Evolutionary conservation across 306 rosid genomes (phyloP).

Genomic region (Vigna hirtella): DNA sequence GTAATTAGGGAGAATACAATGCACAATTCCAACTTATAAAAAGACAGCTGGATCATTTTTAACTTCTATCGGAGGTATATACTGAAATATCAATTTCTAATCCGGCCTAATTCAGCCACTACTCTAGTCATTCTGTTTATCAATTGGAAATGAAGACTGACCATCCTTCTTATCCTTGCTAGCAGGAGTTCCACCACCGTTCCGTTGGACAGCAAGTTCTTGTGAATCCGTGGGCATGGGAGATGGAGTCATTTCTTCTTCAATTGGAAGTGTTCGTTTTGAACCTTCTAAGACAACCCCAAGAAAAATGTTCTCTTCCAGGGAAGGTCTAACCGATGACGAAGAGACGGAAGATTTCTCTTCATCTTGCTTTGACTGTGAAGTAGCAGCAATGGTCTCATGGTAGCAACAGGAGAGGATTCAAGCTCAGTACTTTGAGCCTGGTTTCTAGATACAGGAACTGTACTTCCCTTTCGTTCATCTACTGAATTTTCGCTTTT

Average conservation of each 20-base stretch:
- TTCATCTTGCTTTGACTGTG: conserved; percentile 66
- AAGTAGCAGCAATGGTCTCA: conserved; percentile 46
- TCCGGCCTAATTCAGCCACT: conserved; percentile 42
- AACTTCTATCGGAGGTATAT: conserved; percentile 39
- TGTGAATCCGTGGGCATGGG: conserved; percentile 56
- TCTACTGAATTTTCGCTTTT: conserved; percentile 58
- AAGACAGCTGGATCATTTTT: conserved; percentile 72
- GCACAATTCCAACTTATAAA: conserved; percentile 76
- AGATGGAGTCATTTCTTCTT: conserved; percentile 66
- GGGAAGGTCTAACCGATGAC: conserved; percentile 52
- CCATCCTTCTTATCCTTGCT: conserved; percentile 71
- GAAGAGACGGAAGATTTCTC: conserved; percentile 57
- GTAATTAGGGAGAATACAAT: conserved; percentile 42
- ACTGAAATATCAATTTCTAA: conserved; percentile 40
- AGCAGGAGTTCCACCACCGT: conserved; percentile 59
- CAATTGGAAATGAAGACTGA: conserved; percentile 55
- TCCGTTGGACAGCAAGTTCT: conserved; percentile 64
- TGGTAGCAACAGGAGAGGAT: conserved; percentile 46
- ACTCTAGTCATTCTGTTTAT: conserved; percentile 54
- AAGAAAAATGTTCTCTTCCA: conserved; percentile 91
- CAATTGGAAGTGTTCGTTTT: conserved; percentile 90
- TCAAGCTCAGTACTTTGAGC: conserved; percentile 47
- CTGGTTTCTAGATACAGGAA: conserved; percentile 48
- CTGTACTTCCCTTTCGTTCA: conserved; percentile 53
- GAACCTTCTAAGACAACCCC: conserved; percentile 98